Conservation (phyloP, 2,329 filamentous ascomycete species). For the Verticillium klebahnii region DNA sequence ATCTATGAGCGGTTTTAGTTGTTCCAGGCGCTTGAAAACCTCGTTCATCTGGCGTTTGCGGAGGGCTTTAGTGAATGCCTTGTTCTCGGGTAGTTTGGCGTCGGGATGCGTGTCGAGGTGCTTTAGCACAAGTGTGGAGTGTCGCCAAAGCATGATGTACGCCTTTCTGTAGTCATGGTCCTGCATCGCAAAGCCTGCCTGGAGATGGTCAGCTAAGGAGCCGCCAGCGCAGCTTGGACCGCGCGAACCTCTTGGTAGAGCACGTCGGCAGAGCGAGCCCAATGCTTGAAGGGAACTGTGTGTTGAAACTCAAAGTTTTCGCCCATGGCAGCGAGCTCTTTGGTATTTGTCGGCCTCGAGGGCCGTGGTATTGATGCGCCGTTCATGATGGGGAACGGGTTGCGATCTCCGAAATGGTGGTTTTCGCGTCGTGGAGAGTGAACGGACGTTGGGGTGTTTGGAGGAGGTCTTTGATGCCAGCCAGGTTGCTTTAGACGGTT, state of each 20-base stretch:
- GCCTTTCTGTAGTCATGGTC: conserved; percentile 86
- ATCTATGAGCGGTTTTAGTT: conserved; percentile 73
- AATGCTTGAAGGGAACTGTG: conserved; percentile 71
- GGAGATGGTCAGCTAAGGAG: conserved; percentile 14
- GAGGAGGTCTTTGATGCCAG: background rate
- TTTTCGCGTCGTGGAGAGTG: background rate
- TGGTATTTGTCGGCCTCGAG: conserved; percentile 62
- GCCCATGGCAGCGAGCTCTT: conserved; percentile 72
- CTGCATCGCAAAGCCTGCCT: conserved; percentile 80
- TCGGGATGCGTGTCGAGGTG: conserved; percentile 74
- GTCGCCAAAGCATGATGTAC: conserved; percentile 86
- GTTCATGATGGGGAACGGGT: conserved; percentile 18
- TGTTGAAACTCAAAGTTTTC: conserved; percentile 77
- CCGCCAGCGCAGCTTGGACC: background rate
- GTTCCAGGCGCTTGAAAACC: conserved; percentile 68
- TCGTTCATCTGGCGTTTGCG: conserved; percentile 41
- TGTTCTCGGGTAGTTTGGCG: conserved; percentile 60
- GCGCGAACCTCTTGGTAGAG: conserved; percentile 72
- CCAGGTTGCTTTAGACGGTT: background rate
- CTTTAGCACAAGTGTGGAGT: conserved; percentile 78
- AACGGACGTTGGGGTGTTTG: background rate
- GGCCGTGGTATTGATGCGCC: conserved; percentile 25
- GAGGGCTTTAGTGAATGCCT: conserved; percentile 53
- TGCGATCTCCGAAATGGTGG: background rate
- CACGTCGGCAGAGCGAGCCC: conserved; percentile 75